Percentiles rank a stretch among this genome's conserved stretches.
Evolutionary conservation across 495 filamentous ascomycete species (phyloP).

Genomic region (Podospora bellae-mahoneyi): DNA sequence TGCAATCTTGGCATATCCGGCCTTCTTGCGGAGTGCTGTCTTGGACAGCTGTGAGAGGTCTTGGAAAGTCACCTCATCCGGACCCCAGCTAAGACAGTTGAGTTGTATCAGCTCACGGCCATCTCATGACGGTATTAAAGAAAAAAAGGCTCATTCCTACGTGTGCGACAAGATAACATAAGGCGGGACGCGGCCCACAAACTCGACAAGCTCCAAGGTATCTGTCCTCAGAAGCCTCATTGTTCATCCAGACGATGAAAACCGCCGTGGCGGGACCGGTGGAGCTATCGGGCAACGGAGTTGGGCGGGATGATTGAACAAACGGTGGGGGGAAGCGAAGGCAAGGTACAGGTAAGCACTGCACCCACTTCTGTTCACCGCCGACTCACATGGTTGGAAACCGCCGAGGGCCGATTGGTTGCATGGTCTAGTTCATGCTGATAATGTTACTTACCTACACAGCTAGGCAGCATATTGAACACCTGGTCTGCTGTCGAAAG

Average conservation of each 20-base stretch:
- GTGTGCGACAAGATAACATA: constrained; percentile 25
- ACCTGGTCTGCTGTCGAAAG: too few species aligned
- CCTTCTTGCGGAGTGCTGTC: constrained; percentile 5
- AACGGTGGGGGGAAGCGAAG: too few species aligned
- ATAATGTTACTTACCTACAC: neutral
- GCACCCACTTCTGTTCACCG: too few species aligned
- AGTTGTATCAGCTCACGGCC: too few species aligned
- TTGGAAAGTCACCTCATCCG: constrained; percentile 18
- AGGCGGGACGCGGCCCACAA: neutral
- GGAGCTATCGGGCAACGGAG: too few species aligned
- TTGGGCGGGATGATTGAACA: too few species aligned
- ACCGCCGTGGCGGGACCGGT: neutral
- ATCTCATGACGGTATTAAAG: too few species aligned
- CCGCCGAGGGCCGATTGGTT: neutral
- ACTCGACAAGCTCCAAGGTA: constrained; percentile 8
- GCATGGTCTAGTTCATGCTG: neutral
- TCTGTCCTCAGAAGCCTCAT: constrained; percentile 11
- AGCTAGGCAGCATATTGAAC: too few species aligned
- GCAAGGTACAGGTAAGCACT: too few species aligned
- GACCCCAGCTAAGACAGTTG: constrained; percentile 8
- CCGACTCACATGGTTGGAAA: too few species aligned
- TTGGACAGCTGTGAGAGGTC: constrained; percentile 8
- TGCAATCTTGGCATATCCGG: constrained; percentile 18
- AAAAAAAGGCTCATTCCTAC: neutral
- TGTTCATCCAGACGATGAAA: neutral